These are phyloP conservation scores for Juglanconis sp. DNA, from an alignment of 2,329 filamentous ascomycete genomes.

Conservation along the genomic window DNA sequence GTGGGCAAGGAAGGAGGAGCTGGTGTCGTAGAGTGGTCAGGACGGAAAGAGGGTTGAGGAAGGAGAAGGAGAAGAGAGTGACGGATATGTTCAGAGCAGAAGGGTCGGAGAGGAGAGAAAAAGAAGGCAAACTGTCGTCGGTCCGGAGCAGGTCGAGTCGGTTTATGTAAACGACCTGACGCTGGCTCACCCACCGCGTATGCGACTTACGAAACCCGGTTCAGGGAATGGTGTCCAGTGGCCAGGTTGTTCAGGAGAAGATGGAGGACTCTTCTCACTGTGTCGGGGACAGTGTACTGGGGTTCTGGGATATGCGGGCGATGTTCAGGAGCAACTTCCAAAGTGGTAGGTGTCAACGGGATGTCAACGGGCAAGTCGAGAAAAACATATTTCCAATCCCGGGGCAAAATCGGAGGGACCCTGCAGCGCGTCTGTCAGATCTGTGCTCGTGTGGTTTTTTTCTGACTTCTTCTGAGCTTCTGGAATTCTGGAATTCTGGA, in stretches of 20 bases:
- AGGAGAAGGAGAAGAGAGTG: background rate
- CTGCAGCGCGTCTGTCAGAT: background rate
- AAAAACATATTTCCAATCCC: slow-evolving; percentile 6
- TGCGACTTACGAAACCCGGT: slow-evolving; percentile 18
- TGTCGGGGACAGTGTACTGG: slow-evolving; percentile 11
- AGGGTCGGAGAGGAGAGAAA: background rate
- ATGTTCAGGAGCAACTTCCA: background rate
- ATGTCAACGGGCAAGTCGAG: background rate
- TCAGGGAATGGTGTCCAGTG: slow-evolving; percentile 2
- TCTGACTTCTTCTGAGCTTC: background rate
- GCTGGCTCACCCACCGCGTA: slow-evolving; percentile 9
- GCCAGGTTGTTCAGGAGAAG: slow-evolving; percentile 9
- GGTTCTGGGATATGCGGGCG: background rate
- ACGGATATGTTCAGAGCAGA: background rate
- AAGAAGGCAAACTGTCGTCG: background rate
- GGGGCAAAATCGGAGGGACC: slow-evolving; percentile 4
- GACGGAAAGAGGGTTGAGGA: slow-evolving; percentile 1
- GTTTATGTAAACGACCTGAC: slow-evolving; percentile 12
- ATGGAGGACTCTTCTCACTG: slow-evolving; percentile 6
- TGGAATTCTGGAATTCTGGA: background rate
- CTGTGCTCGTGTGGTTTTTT: background rate
- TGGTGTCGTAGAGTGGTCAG: background rate
- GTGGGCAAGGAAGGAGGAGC: background rate
- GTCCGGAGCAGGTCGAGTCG: slow-evolving; percentile 7
- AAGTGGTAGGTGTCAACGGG: slow-evolving; percentile 6